Conservation (phyloP, 2,329 filamentous ascomycete genomes). For the Epichloe scottii region DNA sequence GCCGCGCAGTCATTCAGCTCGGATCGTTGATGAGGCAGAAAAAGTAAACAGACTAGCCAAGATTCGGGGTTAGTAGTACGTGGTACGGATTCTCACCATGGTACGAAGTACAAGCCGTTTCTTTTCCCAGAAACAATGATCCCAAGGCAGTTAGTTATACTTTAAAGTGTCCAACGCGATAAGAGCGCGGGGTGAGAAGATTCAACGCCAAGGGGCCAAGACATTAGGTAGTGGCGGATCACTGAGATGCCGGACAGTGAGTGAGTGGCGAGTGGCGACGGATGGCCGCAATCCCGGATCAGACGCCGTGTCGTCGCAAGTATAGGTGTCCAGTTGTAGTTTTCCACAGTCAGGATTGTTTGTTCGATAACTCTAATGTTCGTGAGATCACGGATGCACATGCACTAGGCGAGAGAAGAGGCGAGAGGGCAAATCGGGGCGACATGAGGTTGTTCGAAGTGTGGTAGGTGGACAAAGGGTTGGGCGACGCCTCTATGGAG, state of each 20-base stretch:
- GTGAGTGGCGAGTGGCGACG: not conserved
- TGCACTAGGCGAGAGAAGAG: constrained; percentile 32
- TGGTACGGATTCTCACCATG: too few relatives aligned
- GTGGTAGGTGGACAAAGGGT: constrained; percentile 24
- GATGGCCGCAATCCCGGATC: not conserved
- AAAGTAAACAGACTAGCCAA: too few relatives aligned
- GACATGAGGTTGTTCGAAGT: constrained; percentile 41
- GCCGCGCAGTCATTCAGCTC: too few relatives aligned
- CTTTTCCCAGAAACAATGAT: too few relatives aligned
- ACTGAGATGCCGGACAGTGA: not conserved
- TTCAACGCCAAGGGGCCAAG: not conserved
- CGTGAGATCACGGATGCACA: constrained; percentile 41
- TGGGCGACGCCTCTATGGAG: constrained; percentile 1
- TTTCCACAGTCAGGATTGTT: too few relatives aligned
- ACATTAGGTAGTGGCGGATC: not conserved
- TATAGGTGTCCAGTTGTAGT: too few relatives aligned
- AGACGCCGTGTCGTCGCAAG: not conserved
- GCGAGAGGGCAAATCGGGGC: constrained; percentile 34
- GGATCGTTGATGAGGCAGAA: too few relatives aligned
- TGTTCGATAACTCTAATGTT: too few relatives aligned
- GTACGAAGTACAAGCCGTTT: too few relatives aligned
- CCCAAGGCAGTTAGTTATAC: too few relatives aligned
- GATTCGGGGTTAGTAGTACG: too few relatives aligned
- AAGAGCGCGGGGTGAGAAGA: not conserved
- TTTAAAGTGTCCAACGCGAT: too few relatives aligned